Evolutionary conservation across 192 early-diverging fungal species (phyloP).

Genomic region (Gamsiella multidivaricata): DNA sequence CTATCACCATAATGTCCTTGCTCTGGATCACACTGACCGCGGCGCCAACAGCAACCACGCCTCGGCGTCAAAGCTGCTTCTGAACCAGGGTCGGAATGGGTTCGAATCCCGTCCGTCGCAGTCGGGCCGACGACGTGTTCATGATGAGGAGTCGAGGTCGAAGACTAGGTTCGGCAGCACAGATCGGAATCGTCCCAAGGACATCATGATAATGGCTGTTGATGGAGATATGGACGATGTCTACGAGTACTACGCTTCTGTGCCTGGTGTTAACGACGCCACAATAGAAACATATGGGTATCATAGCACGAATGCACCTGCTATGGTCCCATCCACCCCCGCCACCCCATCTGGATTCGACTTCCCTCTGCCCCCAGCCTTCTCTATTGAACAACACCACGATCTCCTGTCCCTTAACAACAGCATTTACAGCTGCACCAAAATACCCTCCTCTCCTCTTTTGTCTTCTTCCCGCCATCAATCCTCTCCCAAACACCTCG

Average conservation of each 20-base stretch:
- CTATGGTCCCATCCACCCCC: neutral
- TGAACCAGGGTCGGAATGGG: constrained; percentile 16
- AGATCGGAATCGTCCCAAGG: constrained; percentile 7
- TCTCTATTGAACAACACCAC: constrained; percentile 11
- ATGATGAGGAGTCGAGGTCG: neutral
- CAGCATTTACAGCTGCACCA: neutral
- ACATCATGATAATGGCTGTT: neutral
- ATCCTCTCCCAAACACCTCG: constrained; percentile 13
- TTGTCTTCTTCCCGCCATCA: constrained; percentile 2
- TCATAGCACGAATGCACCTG: neutral
- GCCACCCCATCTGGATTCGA: neutral
- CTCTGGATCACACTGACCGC: neutral
- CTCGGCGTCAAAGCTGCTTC: constrained; percentile 17
- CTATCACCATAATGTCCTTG: neutral
- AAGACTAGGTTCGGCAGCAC: too few relatives aligned
- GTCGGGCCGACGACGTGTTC: neutral
- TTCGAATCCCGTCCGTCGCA: constrained; percentile 15
- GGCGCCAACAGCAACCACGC: constrained; percentile 1
- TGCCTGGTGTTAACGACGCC: neutral
- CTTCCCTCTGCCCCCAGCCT: constrained; percentile 10
- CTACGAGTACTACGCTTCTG: neutral
- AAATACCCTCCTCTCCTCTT: neutral
- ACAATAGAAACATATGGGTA: neutral
- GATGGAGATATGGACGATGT: neutral
- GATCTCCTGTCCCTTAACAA: neutral